Base-by-base conservation (phyloP, 371 early-diverging fungal species). In the Blakeslea trispora region DNA sequence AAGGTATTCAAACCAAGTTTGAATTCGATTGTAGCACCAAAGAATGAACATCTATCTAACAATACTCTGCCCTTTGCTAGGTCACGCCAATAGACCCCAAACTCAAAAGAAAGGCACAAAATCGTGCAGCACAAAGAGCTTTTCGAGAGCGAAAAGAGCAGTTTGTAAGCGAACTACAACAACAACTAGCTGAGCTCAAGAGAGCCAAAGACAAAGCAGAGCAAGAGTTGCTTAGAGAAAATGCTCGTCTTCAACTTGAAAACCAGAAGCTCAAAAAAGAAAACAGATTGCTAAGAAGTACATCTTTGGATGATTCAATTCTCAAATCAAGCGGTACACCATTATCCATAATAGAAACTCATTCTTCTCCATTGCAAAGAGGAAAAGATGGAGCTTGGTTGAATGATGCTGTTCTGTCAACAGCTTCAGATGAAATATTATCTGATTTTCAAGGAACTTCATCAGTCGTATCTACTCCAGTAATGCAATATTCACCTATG, bases 111-210 rank as follows among this genome's bases (percentile, higher is more conserved):
- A 86, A 88, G 39, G 88, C 83, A 24, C 91, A 91, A 53, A 91
- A 91, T 55, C 72, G 91, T 17, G 87, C 84, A 9, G 89, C 89
- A 3, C 91, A 91, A 61, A 75, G 88, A 28, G 88, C 89, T 4
- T 91, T 89, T 57, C 80, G 91, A 11, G 87, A 88, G 60, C 80
- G 91, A 2, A 91, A 89, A 50, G 81, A 87, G 57, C 51, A 57
- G 34, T 82, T 87, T 63, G 80, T 89, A 11, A 67, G 73, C 49
- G 75, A 81, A 21, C 62, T 90, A 4, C 86, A 89, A 54, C 70
- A 82, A 45, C 86, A 91, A 54, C 68, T 91, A 22, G 77, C 74
- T 15, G 82, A 90, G 59, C 80, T 89, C 41, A 81, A 79, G 35
- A 88, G 84, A 22, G 79, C 89, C 19, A 74, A 77, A 28, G 84